Base-by-base conservation (phyloP, 495 filamentous ascomycete species). In the Talaromyces wortmannii region DNA sequence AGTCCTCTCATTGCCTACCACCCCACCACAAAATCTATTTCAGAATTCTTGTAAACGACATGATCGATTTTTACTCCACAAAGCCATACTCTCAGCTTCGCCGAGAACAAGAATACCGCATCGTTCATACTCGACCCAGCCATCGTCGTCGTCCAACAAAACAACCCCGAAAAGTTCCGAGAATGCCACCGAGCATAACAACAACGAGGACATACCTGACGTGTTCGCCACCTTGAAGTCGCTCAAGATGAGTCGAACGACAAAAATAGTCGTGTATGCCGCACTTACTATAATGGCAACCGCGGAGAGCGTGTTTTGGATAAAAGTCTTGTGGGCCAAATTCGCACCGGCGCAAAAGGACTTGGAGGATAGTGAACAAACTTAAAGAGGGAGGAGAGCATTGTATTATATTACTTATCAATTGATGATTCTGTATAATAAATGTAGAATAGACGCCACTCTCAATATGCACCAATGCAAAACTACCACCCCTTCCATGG, bases 401-500 rank as follows among this genome's bases (percentile, higher is more conserved):
- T 4, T 23, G 23, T 23, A 23, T 23, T 23, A 23, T 23, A 23
- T 23, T 23, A 23, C 23, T 23, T n/a, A n/a, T n/a, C n/a, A n/a
- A n/a, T n/a, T n/a, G 4, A 23, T 23, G 23, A 23, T n/a, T n/a
- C 23, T 23, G 23, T 23, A 23, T 23, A 23, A 23, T 23, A 23
- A 23, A 23, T 23, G 23, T 23, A 23, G 36, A 10, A 8, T 40
- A 40, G 13, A 40, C 36, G 36, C 36, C 36, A 13, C 36, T 36
- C 33, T 13, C 13, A 40, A 8, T 40, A 40, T 40, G 36, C 36
- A 40, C 5, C 5, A 40, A 40, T 40, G 8, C 8, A 40, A 18
- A 55, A 6, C 57, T 57, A 65, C 62, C 62, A 65, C 18, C 65
- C 65, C 53, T 64, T 65, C 65, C 65, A 68, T 10, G 65, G 65